Evolutionary conservation across 140 eudicot species (phyloP), one percentile per base, ranked within the genome.

Genomic region (Anethum foeniculum): DNA sequence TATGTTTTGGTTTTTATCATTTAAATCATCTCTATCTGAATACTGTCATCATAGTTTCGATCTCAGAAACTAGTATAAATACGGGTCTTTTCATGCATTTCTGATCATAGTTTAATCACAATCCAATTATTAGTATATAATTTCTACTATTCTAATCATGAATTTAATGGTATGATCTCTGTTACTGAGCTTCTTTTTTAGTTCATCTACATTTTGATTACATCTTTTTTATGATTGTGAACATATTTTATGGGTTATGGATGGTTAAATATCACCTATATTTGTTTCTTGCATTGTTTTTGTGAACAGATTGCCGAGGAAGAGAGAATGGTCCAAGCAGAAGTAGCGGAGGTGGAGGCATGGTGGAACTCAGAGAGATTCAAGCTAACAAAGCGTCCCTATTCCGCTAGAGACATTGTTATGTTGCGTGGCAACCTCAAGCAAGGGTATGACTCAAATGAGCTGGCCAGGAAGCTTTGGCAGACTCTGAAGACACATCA

Each of bases 321-420:
- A 86, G 99, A 95, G 81, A 87, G 95, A 39, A 89, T 88, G 74
- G 92, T 95, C 69, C 92, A 95, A 86, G 86, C 93, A 67, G 97
- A 95, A 77, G 97, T 92, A 23, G 93, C 97, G 25, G 97, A 94
- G 87, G 98, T 94, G 87, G 92, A 94, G 81, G 80, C 96, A 78
- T 94, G 98, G 98, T 94, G 97, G 98, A 90, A 85, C 95, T 83
- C 95, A 0, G 98, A 94, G 80, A 85, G 98, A 67, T 92, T 94
- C 81, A 82, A 81, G 83, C 86, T 88, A 52, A 94, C 97, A 6
- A 85, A 84, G 81, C 92, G 98, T 79, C 96, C 95, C 1, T 92
- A 94, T 85, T 81, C 98, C 0, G 96, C 98, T 41, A 81, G 93
- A 6, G 98, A 94, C 52, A 87, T 92, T 11, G 98, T 92, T 52